A percentile compares a stretch with the other conserved stretches of the same genome.
These are phyloP conservation scores for Pichia phayaonensis DNA, from an alignment of 805 yeast species.

Conservation along the genomic window DNA sequence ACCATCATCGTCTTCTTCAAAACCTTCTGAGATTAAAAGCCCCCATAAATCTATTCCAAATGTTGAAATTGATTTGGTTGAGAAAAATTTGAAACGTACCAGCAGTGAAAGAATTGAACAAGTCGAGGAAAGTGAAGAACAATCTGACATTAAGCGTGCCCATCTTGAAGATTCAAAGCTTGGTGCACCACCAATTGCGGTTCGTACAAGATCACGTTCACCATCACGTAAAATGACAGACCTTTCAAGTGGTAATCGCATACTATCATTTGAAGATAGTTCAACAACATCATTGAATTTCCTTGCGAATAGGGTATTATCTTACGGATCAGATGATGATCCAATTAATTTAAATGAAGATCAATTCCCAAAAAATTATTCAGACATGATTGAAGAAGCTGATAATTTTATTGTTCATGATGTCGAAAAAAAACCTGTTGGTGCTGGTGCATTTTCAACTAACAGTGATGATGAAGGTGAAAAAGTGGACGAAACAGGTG, in stretches of 20 bases:
- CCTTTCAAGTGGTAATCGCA: not conserved
- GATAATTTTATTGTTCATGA: conserved; percentile 23
- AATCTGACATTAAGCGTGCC: not conserved
- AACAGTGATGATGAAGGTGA: conserved; percentile 8
- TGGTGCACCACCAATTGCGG: conserved; percentile 12
- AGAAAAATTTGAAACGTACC: not conserved
- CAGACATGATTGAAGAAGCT: conserved; percentile 23
- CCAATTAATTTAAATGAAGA: conserved; percentile 9
- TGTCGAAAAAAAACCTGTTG: not conserved
- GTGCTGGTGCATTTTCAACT: not conserved
- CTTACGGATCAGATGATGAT: conserved; percentile 23
- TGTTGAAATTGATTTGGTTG: conserved; percentile 3
- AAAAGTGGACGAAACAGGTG: not conserved
- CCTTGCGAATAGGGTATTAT: conserved; percentile 19
- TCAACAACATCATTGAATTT: not conserved
- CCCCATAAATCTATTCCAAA: not conserved
- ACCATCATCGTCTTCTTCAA: not conserved
- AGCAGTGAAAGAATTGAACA: not conserved
- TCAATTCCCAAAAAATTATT: conserved; percentile 18
- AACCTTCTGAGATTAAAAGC: not conserved
- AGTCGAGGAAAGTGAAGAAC: not conserved
- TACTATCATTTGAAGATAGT: not conserved
- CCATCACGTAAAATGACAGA: conserved; percentile 17
- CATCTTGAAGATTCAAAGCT: conserved; percentile 2
- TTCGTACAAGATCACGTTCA: conserved; percentile 18